phyloP scores from a whole-genome alignment of 352 stramenopile genomes.

The Globisporangium solare region DNA sequence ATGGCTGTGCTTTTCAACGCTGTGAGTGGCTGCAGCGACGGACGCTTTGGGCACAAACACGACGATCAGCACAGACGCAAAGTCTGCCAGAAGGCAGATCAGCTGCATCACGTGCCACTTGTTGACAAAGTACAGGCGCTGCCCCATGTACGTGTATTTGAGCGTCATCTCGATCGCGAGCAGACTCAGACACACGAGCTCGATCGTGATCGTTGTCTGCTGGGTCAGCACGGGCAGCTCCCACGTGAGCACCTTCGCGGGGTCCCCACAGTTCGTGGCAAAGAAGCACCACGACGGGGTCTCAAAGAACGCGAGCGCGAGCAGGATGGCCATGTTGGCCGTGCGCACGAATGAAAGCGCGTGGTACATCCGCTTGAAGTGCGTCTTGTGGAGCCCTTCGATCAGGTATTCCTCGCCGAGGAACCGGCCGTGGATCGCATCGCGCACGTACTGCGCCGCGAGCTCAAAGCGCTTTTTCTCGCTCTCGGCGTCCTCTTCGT shows the following conservation, averaged over 20 bases:
- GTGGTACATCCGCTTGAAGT: slow-evolving; percentile 52
- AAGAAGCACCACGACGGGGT: slow-evolving; percentile 57
- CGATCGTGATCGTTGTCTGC: slow-evolving; percentile 26
- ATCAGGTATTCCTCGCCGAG: slow-evolving; percentile 45
- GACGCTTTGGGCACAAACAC: slow-evolving; percentile 17
- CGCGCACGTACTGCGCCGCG: slow-evolving; percentile 41
- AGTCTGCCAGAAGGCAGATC: slow-evolving; percentile 35
- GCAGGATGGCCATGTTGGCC: slow-evolving; percentile 41
- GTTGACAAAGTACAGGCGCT: slow-evolving; percentile 47
- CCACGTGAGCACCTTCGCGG: slow-evolving; percentile 25
- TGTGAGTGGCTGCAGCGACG: background rate
- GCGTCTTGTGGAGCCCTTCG: slow-evolving; percentile 35
- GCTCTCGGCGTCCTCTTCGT: slow-evolving; percentile 5
- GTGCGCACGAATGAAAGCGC: slow-evolving; percentile 33
- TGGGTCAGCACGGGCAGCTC: slow-evolving; percentile 29
- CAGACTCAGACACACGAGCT: slow-evolving; percentile 38
- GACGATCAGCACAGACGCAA: slow-evolving; percentile 34
- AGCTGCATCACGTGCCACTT: slow-evolving; percentile 54
- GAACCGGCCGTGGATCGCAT: slow-evolving; percentile 41
- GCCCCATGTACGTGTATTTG: slow-evolving; percentile 46
- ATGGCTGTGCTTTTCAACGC: background rate
- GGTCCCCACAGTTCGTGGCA: slow-evolving; percentile 26
- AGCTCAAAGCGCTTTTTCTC: slow-evolving; percentile 27
- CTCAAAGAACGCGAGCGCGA: slow-evolving; percentile 50
- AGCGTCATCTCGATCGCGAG: slow-evolving; percentile 38